Conservation (phyloP, 306 rosid species). For the Cajanus cajan region DNA sequence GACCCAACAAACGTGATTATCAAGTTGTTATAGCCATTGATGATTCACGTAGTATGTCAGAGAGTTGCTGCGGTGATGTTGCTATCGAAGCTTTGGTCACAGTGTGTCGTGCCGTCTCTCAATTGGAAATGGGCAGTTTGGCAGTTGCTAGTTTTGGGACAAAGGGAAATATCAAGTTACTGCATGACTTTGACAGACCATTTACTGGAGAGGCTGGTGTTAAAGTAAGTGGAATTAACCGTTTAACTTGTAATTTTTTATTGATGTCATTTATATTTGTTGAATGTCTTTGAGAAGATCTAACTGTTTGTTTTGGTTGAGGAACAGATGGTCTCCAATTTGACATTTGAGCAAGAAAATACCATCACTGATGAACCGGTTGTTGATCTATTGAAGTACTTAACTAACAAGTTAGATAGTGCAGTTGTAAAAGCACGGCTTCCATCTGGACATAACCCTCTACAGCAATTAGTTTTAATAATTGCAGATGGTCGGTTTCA, state of each 20-base stretch:
- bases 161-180: slow-evolving; percentile 73
- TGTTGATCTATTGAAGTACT: slow-evolving; percentile 69
- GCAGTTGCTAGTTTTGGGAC: slow-evolving; percentile 94
- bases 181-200: slow-evolving; percentile 84
- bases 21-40: slow-evolving; percentile 92
- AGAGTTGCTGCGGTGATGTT: slow-evolving; percentile 66
- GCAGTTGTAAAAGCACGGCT: slow-evolving; percentile 78
- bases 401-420: slow-evolving; percentile 62
- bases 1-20: slow-evolving; percentile 93
- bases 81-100: slow-evolving; percentile 87
- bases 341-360: slow-evolving; percentile 88
- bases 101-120: slow-evolving; percentile 91
- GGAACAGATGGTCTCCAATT: slow-evolving; percentile 75
- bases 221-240: slow-evolving; percentile 49
- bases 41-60: slow-evolving; percentile 95
- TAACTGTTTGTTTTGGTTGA: slow-evolving; percentile 27
- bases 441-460: slow-evolving; percentile 78
- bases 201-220: slow-evolving; percentile 78
- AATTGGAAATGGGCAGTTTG: slow-evolving; percentile 77
- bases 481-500: slow-evolving; percentile 83
- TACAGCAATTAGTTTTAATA: slow-evolving; percentile 87
- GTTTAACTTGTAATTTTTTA: neutral
- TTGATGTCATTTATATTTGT: neutral
- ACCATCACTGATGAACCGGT: slow-evolving; percentile 78
- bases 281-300: slow-evolving; percentile 9